These are phyloP conservation scores for Lotmaria passim DNA, from an alignment of 208 protist genomes.

Conservation along the genomic window DNA sequence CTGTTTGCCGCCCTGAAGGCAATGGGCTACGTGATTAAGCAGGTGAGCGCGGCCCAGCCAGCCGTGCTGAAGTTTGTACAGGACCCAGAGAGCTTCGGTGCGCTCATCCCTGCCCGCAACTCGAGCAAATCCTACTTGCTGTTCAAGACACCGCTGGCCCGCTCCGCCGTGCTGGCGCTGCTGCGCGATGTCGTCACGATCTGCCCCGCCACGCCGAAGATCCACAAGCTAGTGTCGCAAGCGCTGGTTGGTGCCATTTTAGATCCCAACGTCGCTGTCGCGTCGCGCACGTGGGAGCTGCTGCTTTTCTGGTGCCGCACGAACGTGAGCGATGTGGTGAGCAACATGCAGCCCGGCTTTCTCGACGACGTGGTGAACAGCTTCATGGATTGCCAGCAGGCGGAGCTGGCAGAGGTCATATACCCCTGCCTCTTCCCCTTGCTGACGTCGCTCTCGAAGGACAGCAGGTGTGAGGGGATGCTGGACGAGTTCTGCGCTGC, in stretches of 20 bases:
- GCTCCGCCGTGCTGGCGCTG: conserved; percentile 74
- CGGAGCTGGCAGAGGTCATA: conserved; percentile 73
- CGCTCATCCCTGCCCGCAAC: conserved; percentile 51
- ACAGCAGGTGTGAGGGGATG: conserved; percentile 53
- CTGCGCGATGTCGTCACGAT: conserved; percentile 75
- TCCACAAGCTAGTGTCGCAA: conserved; percentile 61
- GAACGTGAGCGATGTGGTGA: conserved; percentile 50
- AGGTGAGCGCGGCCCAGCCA: conserved; percentile 62
- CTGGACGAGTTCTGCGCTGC: conserved; percentile 83
- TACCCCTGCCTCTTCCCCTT: conserved; percentile 82
- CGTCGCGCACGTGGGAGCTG: conserved; percentile 79
- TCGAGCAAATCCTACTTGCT: conserved; percentile 42
- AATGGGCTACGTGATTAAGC: conserved; percentile 85
- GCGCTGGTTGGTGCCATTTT: conserved; percentile 57
- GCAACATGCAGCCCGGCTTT: conserved; percentile 63
- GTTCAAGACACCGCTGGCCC: conserved; percentile 66
- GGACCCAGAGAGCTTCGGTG: conserved; percentile 39
- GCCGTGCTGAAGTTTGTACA: conserved; percentile 70
- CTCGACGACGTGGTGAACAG: conserved; percentile 78
- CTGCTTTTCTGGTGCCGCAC: conserved; percentile 78
- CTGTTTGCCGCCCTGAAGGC: conserved; percentile 66
- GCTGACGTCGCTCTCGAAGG: conserved; percentile 78
- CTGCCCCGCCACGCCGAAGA: conserved; percentile 55
- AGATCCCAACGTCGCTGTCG: conserved; percentile 55
- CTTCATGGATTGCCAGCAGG: conserved; percentile 66